Evolutionary conservation across 352 stramenopile genomes (phyloP).

Genomic region (Phytophthora melonis): DNA sequence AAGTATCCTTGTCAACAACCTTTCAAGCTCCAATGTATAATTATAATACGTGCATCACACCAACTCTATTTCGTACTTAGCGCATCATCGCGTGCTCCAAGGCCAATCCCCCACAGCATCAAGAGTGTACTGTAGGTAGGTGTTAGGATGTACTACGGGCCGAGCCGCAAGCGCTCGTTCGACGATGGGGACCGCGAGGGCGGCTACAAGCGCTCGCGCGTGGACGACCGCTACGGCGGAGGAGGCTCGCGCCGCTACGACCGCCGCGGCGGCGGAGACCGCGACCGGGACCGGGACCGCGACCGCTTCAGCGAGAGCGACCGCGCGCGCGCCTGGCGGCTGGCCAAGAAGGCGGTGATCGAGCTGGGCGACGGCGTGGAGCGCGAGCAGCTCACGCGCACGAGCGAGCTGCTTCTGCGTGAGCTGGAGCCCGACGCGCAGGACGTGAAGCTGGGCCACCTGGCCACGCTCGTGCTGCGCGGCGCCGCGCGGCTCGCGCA

Average conservation of each 20-base stretch:
- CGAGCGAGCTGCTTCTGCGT: constrained; percentile 48
- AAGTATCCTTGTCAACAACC: neutral
- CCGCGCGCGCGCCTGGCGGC: constrained; percentile 68
- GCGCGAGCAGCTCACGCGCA: constrained; percentile 60
- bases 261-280: constrained; percentile 26
- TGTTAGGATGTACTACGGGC: constrained; percentile 43
- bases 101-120: constrained; percentile 1
- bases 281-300: neutral
- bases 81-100: neutral
- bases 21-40: neutral
- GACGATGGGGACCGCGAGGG: constrained; percentile 57
- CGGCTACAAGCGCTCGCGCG: constrained; percentile 69
- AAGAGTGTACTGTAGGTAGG: no score
- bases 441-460: constrained; percentile 63
- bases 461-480: constrained; percentile 67
- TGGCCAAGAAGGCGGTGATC: constrained; percentile 80
- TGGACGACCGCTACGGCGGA: constrained; percentile 51
- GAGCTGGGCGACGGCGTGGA: constrained; percentile 73
- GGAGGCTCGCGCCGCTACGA: constrained; percentile 36
- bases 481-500: constrained; percentile 60
- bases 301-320: constrained; percentile 69
- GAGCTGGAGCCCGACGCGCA: constrained; percentile 69
- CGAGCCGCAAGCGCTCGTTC: constrained; percentile 71
- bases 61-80: neutral
- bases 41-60: neutral